phyloP scores from a whole-genome alignment of 345 rosid genomes.

The Viola odorata region DNA sequence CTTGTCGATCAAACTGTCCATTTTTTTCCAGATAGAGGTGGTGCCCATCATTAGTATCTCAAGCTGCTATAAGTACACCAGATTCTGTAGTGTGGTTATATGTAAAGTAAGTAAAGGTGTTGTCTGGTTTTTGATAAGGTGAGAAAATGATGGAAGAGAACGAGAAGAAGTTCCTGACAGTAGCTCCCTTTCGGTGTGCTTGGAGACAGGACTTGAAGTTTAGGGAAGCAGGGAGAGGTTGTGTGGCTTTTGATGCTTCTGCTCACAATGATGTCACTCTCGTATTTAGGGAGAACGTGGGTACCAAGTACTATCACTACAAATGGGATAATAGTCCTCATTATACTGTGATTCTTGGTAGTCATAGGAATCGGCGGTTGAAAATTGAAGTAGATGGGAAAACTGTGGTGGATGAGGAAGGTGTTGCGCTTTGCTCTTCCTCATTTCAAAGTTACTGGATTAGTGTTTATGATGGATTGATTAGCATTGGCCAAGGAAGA shows the following conservation, averaged over 20 bases:
- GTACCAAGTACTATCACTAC: constrained; percentile 88
- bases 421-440: constrained; percentile 72
- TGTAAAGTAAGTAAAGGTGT: constrained; percentile 10
- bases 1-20: not conserved
- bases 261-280: constrained; percentile 94
- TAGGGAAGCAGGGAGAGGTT: constrained; percentile 88
- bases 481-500: constrained; percentile 80
- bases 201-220: constrained; percentile 94
- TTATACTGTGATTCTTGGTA: constrained; percentile 92
- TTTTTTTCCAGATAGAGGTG: constrained; percentile 14
- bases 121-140: not conserved
- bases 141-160: constrained; percentile 39
- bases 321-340: constrained; percentile 90
- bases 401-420: constrained; percentile 73
- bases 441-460: constrained; percentile 94
- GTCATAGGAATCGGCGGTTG: constrained; percentile 79
- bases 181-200: constrained; percentile 98
- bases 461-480: constrained; percentile 83
- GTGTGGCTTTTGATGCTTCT: constrained; percentile 90
- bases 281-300: constrained; percentile 89
- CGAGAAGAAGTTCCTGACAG: constrained; percentile 70
- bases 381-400: constrained; percentile 90
- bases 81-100: constrained; percentile 11
- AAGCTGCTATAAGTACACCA: constrained; percentile 21
- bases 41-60: constrained; percentile 7